Evolutionary conservation across 2,329 filamentous ascomycete species (phyloP), one percentile per base, ranked within the genome.

Genomic region (Botryosphaeria dothidea): DNA sequence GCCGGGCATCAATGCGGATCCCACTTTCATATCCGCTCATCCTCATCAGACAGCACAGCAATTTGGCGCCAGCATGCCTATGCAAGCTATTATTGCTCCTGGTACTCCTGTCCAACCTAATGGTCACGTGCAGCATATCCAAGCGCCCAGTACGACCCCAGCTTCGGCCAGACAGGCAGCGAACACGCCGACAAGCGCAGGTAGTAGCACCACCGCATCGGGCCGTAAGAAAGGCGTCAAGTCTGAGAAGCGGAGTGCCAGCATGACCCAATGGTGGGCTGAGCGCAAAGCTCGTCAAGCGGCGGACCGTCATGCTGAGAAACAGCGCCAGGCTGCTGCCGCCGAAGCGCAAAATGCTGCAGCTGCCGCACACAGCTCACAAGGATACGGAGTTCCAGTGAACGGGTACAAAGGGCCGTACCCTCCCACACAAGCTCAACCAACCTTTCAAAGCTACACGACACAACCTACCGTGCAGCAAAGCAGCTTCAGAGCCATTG

Each of bases 221-320:
- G 27, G 38, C 13, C 45, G 45, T n/a, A 63, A 66, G 51, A 65
- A 69, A 29, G 67, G 74, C 27, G 77, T 79, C 19, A 80, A 80
- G 67, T 79, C 77, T 38, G 79, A 81, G 66, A 81, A 81, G 68
- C 73, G 79, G 15, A 79, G 76, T 57, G 73, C 78, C 52, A 78
- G 75, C 11, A 81, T 81, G 79, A 80, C 78, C 1, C 75, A 77
- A n/a, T 81, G 79, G 79, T 81, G 79, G 79, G 78, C 78, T 2
- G 76, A 79, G 66, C 74, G 79, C 7, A 81, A 81, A 66, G 77
- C 76, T 1, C 72, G 74, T 25, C 62, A 61, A 43, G 65, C 65
- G 8, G 72, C 75, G 62, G 71, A 73, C 23, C 75, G 77, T 60
- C 67, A 72, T 19, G 75, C 58, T 9, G 65, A 67, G n/a, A 51